phyloP scores from a whole-genome alignment of 1,284 basidiomycete species.

The Pyrrhoderma lamaoense region DNA sequence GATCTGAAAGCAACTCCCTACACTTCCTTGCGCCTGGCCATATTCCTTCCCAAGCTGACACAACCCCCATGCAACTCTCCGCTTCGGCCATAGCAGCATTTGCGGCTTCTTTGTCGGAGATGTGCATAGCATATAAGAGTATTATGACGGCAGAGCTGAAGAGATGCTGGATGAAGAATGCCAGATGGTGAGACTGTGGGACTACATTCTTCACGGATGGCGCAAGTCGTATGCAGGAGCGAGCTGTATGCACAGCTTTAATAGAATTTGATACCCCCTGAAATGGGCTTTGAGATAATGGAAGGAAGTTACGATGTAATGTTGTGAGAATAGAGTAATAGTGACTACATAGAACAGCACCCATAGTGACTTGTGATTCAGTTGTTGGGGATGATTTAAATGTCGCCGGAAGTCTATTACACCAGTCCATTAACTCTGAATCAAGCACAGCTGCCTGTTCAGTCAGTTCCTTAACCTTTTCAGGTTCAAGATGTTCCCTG shows the following conservation, averaged over 20 bases:
- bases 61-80: constrained; percentile 59
- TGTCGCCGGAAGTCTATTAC: constrained; percentile 61
- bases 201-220: constrained; percentile 80
- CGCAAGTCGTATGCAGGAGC: constrained; percentile 77
- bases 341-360: constrained; percentile 81
- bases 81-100: constrained; percentile 77
- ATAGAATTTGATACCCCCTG: constrained; percentile 48
- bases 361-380: constrained; percentile 76
- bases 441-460: constrained; percentile 72
- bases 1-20: constrained; percentile 66
- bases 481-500: constrained; percentile 64
- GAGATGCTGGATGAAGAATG: constrained; percentile 86
- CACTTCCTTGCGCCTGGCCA: constrained; percentile 88
- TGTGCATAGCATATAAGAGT: constrained; percentile 81
- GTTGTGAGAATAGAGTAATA: constrained; percentile 87
- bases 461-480: constrained; percentile 66
- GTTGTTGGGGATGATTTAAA: constrained; percentile 69
- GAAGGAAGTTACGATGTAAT: constrained; percentile 81
- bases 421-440: constrained; percentile 70
- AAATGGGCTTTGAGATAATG: constrained; percentile 62
- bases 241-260: constrained; percentile 71
- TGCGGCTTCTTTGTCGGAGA: constrained; percentile 58
- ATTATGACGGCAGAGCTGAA: constrained; percentile 88
- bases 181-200: constrained; percentile 81
- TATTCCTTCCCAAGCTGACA: constrained; percentile 77